phyloP scores from a whole-genome alignment of 1,139 yeast genomes.

The Sugiyamaella neomexicana region DNA sequence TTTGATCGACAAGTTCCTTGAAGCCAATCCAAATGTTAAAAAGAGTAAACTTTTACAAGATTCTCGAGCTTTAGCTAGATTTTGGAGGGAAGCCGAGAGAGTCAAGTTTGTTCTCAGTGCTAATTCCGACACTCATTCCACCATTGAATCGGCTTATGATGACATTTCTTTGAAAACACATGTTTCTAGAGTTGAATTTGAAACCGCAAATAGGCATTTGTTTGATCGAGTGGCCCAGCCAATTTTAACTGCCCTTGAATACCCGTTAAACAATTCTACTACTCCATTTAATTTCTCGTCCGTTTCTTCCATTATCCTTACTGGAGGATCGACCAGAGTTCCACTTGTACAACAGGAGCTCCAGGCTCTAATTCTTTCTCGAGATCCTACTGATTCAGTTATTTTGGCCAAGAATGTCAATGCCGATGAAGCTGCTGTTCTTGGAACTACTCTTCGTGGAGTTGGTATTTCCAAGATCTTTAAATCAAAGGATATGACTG shows the following conservation, averaged over 20 bases:
- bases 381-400: slow-evolving; percentile 30
- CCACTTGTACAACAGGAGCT: slow-evolving; percentile 74
- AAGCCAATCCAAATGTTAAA: slow-evolving; percentile 35
- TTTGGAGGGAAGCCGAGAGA: slow-evolving; percentile 82
- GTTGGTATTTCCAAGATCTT: slow-evolving; percentile 62
- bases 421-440: slow-evolving; percentile 92
- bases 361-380: slow-evolving; percentile 47
- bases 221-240: slow-evolving; percentile 55
- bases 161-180: slow-evolving; percentile 70
- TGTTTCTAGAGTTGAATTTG: slow-evolving; percentile 78
- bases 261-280: slow-evolving; percentile 33
- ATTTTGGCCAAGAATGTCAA: slow-evolving; percentile 81
- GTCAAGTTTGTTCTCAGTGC: slow-evolving; percentile 86
- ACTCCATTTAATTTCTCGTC: slow-evolving; percentile 36
- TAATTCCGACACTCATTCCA: slow-evolving; percentile 69
- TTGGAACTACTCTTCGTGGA: slow-evolving; percentile 85
- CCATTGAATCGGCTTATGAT: slow-evolving; percentile 60
- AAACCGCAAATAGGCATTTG: slow-evolving; percentile 52
- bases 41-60: slow-evolving; percentile 46
- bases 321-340: slow-evolving; percentile 92
- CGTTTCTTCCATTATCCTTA: slow-evolving; percentile 68
- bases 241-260: slow-evolving; percentile 52
- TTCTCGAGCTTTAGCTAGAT: slow-evolving; percentile 61
- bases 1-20: slow-evolving; percentile 56
- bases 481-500: slow-evolving; percentile 59